Evolutionary conservation across 1,139 yeast genomes (phyloP).

Genomic region (Pichia terricola): DNA sequence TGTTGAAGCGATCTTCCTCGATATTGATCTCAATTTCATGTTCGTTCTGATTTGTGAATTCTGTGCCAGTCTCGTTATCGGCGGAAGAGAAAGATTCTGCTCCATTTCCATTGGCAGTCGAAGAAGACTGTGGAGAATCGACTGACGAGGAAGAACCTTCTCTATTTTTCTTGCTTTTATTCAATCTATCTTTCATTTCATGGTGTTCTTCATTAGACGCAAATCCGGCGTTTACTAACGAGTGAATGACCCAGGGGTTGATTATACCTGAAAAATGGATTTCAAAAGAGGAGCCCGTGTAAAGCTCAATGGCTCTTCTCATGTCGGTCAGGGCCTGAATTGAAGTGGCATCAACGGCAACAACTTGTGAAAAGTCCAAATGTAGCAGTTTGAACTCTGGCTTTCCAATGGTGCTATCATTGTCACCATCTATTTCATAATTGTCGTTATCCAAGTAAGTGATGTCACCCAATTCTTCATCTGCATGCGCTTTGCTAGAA

Average conservation of each 20-base stretch:
- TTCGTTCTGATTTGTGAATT: not conserved
- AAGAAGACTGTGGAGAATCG: not conserved
- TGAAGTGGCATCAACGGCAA: conserved; percentile 71
- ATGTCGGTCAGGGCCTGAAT: conserved; percentile 71
- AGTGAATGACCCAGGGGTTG: conserved; percentile 80
- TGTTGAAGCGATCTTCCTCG: conserved; percentile 7
- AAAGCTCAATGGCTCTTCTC: conserved; percentile 59
- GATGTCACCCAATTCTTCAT: not conserved
- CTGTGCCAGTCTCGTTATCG: not conserved
- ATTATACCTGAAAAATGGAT: conserved; percentile 80
- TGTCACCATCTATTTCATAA: not conserved
- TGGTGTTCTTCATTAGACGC: not conserved
- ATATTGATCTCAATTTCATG: conserved; percentile 9
- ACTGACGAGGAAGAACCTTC: too few species aligned
- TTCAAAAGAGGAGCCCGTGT: conserved; percentile 78
- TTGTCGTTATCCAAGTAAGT: not conserved
- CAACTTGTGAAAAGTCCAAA: conserved; percentile 70
- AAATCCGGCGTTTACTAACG: conserved; percentile 56
- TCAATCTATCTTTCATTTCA: not conserved
- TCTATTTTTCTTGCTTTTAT: too few species aligned
- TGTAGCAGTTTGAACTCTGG: conserved; percentile 66
- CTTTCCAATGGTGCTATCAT: conserved; percentile 21
- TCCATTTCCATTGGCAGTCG: not conserved
- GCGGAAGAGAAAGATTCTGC: not conserved
- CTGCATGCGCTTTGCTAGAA: not conserved